Conservation (phyloP, 2,329 filamentous ascomycete species). For the Colletotrichum truncatum region DNA sequence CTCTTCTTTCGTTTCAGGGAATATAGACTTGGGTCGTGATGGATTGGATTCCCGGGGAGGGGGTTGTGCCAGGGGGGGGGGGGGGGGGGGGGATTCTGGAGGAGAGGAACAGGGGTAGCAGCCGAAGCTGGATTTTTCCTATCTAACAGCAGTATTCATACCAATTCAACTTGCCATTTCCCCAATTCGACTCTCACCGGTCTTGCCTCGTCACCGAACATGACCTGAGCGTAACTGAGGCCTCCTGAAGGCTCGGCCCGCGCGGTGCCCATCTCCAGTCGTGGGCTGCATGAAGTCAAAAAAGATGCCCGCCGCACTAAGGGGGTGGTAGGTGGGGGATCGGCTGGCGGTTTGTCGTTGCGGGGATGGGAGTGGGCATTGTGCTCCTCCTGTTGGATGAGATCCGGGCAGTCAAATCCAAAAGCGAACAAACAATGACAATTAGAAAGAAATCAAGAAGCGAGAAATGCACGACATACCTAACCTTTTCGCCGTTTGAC, state of each 20-base stretch:
- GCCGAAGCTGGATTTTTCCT: background rate
- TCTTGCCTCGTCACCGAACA: background rate
- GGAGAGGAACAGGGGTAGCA: background rate
- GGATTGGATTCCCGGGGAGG: background rate
- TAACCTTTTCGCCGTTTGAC: background rate
- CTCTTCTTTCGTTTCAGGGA: background rate
- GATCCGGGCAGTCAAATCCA: background rate
- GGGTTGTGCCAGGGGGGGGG: too few relatives aligned
- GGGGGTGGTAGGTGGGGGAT: constrained; percentile 16
- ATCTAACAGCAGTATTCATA: background rate
- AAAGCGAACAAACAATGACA: background rate
- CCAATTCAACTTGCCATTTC: background rate
- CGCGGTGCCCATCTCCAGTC: background rate
- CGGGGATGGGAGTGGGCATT: background rate
- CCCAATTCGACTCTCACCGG: too few relatives aligned
- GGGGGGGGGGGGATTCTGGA: background rate
- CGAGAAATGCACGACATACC: constrained; percentile 2
- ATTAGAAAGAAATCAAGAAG: background rate
- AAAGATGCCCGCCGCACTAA: background rate
- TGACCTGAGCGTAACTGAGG: background rate
- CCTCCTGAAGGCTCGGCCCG: background rate
- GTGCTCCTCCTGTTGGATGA: background rate
- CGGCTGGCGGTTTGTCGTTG: background rate
- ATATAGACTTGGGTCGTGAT: background rate
- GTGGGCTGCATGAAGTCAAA: background rate